Conservation (phyloP, 148 eudicot genomes). For the Rhododendron mucronatum region DNA sequence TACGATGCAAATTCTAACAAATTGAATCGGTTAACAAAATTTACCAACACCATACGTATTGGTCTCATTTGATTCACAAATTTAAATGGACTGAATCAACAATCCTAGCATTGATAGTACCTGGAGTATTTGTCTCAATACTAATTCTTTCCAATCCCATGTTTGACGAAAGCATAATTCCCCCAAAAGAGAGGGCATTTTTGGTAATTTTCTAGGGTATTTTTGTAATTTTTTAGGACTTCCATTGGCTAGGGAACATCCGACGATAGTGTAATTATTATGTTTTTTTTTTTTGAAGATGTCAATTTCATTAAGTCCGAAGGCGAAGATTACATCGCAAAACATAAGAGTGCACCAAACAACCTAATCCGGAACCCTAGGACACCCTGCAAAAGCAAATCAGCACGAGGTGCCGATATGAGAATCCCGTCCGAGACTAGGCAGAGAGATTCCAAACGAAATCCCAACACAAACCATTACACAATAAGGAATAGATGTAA, state of each 20-base stretch:
- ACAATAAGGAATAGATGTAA: no score
- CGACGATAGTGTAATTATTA: neutral
- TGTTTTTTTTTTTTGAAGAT: no score
- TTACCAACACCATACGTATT: neutral
- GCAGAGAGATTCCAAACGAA: no score
- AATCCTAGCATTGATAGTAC: neutral
- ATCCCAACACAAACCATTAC: no score
- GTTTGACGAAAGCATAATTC: neutral
- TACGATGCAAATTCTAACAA: no score
- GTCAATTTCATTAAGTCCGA: no score
- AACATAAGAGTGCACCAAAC: no score
- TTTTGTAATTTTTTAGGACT: neutral
- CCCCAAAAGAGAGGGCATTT: neutral
- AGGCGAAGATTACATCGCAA: no score
- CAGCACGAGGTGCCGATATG: no score
- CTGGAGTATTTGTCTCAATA: neutral
- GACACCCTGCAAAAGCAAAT: no score
- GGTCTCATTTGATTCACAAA: neutral
- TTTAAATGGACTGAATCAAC: neutral
- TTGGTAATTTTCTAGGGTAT: neutral
- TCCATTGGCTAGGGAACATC: neutral
- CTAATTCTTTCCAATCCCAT: neutral
- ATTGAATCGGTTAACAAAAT: neutral
- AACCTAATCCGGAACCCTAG: no score
- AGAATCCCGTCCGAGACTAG: no score